Percentiles rank a stretch among this genome's conserved stretches.
phyloP scores from a whole-genome alignment of 2,329 filamentous ascomycete species.

The Fusarium sp. region DNA sequence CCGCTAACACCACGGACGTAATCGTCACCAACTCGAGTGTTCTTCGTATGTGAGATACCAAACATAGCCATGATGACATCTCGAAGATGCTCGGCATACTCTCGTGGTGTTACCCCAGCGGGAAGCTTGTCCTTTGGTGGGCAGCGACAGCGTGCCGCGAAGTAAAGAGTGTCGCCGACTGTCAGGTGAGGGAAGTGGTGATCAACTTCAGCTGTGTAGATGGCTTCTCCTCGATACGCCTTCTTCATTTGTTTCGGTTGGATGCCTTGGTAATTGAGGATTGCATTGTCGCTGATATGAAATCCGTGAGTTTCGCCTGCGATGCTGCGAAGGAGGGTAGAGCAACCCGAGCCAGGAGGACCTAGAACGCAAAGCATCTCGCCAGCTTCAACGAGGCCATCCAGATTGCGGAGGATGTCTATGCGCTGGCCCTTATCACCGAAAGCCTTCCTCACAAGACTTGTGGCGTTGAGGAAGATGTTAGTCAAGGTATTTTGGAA shows the following conservation, averaged over 20 bases:
- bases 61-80: conserved; percentile 79
- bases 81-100: conserved; percentile 70
- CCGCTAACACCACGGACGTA: conserved; percentile 70
- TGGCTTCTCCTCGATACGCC: conserved; percentile 81
- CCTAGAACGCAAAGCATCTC: conserved; percentile 81
- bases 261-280: conserved; percentile 80
- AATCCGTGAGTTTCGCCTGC: conserved; percentile 84
- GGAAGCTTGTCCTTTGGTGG: conserved; percentile 66
- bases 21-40: conserved; percentile 77
- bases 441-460: conserved; percentile 61
- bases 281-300: conserved; percentile 73
- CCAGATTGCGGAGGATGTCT: conserved; percentile 74
- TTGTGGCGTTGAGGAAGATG: conserved; percentile 62
- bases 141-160: conserved; percentile 76
- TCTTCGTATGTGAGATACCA: conserved; percentile 75
- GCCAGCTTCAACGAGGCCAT: conserved; percentile 74
- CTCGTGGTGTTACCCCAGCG: conserved; percentile 62
- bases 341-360: conserved; percentile 77
- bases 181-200: conserved; percentile 80
- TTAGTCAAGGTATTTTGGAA: conserved; percentile 75
- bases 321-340: conserved; percentile 83
- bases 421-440: conserved; percentile 67
- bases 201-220: conserved; percentile 86
- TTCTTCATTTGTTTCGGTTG: conserved; percentile 78
- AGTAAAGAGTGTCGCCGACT: conserved; percentile 81